A percentile compares a stretch with the other conserved stretches of the same genome.
Evolutionary conservation across 2,329 filamentous ascomycete genomes (phyloP).

Genomic region (Colletotrichum sp.): DNA sequence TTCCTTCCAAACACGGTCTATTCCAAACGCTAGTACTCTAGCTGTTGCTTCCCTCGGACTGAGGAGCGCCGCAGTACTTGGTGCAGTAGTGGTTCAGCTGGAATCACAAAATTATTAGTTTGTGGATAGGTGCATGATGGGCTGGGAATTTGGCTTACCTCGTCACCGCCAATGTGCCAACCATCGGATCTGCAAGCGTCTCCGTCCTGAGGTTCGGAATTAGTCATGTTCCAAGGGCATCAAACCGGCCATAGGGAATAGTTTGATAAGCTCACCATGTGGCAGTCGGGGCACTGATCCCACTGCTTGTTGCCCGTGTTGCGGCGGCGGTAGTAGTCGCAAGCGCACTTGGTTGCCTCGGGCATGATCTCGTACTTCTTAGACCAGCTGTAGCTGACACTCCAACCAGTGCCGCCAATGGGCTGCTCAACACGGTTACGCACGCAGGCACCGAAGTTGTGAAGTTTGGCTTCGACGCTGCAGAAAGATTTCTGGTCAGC

Average conservation of each 20-base stretch:
- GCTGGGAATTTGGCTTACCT: neutral
- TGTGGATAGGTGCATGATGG: accelerated
- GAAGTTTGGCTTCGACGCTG: neutral
- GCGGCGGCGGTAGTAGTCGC: conserved; percentile 7
- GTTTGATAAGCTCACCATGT: neutral
- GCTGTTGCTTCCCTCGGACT: neutral
- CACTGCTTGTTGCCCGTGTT: conserved; percentile 21
- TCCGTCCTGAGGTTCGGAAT: neutral
- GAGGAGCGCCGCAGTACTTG: conserved; percentile 18
- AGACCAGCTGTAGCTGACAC: conserved; percentile 8
- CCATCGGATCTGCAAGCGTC: conserved; percentile 5
- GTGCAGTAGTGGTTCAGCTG: conserved; percentile 20
- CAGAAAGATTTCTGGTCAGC: neutral
- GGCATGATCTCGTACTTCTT: conserved; percentile 3
- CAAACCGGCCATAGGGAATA: too few relatives aligned
- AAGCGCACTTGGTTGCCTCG: conserved; percentile 15
- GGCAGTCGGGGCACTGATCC: conserved; percentile 19
- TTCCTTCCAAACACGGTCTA: neutral
- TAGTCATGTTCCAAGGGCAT: neutral
- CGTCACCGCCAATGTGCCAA: conserved; percentile 20
- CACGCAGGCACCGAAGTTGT: neutral
- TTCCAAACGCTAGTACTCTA: neutral
- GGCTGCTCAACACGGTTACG: neutral
- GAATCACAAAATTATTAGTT: neutral
- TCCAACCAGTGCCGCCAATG: conserved; percentile 1